phyloP scores from a whole-genome alignment of 208 protist genomes.

The Leishmania turanica region DNA sequence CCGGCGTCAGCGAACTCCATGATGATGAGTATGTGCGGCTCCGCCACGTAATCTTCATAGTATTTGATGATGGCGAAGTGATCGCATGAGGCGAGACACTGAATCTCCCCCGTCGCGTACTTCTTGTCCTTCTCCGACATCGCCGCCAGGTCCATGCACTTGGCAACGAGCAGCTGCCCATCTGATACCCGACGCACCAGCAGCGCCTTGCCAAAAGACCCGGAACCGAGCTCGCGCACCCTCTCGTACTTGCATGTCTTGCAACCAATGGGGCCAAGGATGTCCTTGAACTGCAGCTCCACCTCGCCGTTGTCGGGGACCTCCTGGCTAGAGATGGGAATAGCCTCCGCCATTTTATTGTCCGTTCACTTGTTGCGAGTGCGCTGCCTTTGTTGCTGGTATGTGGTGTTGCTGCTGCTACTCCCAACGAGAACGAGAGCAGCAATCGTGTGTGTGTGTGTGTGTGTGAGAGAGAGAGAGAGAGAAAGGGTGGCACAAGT shows the following conservation, averaged over 20 bases:
- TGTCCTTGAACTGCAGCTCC: constrained; percentile 39
- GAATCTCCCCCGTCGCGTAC: constrained; percentile 92
- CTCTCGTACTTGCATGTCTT: constrained; percentile 46
- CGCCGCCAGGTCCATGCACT: constrained; percentile 86
- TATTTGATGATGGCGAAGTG: constrained; percentile 92
- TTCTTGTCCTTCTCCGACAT: constrained; percentile 89
- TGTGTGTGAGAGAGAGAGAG: neutral
- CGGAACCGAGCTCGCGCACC: constrained; percentile 79
- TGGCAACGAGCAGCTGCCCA: constrained; percentile 79
- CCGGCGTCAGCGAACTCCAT: constrained; percentile 90
- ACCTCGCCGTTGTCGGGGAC: constrained; percentile 7
- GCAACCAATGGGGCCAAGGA: constrained; percentile 41
- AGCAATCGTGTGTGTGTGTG: neutral
- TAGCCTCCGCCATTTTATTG: constrained; percentile 29
- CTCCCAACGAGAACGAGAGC: constrained; percentile 5
- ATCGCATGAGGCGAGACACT: constrained; percentile 86
- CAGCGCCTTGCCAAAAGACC: constrained; percentile 84
- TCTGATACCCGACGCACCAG: constrained; percentile 74
- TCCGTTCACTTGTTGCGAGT: no score
- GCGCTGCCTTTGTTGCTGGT: neutral
- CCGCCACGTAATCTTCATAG: constrained; percentile 66
- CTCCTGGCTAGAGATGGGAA: constrained; percentile 41
- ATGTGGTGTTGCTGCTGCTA: neutral
- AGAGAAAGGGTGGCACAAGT: neutral
- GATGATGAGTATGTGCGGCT: constrained; percentile 78